These are phyloP conservation scores for Bryoglossum gracile DNA, from an alignment of 495 filamentous ascomycete genomes.

Conservation along the genomic window DNA sequence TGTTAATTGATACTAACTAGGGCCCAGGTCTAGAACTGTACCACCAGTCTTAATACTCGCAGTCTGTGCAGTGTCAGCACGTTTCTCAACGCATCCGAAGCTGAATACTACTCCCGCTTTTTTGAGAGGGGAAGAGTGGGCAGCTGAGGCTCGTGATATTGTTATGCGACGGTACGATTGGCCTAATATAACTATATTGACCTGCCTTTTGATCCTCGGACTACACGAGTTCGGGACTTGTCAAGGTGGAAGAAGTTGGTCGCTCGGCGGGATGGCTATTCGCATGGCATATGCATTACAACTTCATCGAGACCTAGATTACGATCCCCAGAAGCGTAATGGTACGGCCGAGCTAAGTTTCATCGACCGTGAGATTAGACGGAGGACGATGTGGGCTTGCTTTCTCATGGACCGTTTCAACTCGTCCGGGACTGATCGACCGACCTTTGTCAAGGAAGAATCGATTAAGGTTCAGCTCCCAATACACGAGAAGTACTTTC, in stretches of 20 bases:
- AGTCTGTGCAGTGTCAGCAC: constrained; percentile 85
- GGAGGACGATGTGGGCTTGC: constrained; percentile 96
- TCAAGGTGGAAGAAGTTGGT: constrained; percentile 93
- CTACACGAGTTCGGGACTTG: constrained; percentile 96
- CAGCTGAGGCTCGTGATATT: constrained; percentile 74
- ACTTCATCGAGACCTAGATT: constrained; percentile 86
- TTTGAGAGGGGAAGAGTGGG: constrained; percentile 86
- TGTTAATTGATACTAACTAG: not conserved
- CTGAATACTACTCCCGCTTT: constrained; percentile 79
- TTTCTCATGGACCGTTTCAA: constrained; percentile 97
- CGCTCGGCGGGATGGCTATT: constrained; percentile 87
- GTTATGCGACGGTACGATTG: constrained; percentile 81
- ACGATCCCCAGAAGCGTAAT: constrained; percentile 66
- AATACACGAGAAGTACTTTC: constrained; percentile 81
- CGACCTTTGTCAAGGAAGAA: constrained; percentile 84
- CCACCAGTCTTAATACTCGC: constrained; percentile 86
- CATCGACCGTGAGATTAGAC: constrained; percentile 85
- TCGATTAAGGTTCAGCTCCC: constrained; percentile 85
- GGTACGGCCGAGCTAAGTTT: constrained; percentile 69
- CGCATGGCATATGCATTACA: constrained; percentile 96
- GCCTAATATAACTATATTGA: constrained; percentile 92
- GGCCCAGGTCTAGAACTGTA: constrained; percentile 40
- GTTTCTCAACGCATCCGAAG: constrained; percentile 92
- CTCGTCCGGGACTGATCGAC: constrained; percentile 89
- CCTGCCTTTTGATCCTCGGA: constrained; percentile 78